These are phyloP conservation scores for Crithidia brevicula DNA, from an alignment of 208 protist genomes.

Conservation along the genomic window DNA sequence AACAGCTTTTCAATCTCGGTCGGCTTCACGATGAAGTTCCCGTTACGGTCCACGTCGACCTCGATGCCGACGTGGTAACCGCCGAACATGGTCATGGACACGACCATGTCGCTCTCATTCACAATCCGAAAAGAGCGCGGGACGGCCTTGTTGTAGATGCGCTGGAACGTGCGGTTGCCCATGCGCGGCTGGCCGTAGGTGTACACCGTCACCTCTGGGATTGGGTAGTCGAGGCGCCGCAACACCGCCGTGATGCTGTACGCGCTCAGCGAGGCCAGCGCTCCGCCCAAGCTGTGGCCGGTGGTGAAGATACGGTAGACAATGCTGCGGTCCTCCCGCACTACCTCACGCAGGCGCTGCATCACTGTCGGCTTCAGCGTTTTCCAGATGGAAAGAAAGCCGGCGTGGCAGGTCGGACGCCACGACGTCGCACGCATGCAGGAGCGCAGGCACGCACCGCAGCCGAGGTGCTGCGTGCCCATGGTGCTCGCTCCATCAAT, in stretches of 20 bases:
- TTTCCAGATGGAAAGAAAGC: constrained; percentile 87
- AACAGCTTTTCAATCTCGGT: constrained; percentile 88
- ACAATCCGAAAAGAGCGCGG: constrained; percentile 87
- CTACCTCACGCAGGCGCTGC: constrained; percentile 42
- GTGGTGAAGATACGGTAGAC: constrained; percentile 86
- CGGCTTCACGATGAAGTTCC: constrained; percentile 91
- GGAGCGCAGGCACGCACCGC: constrained; percentile 30
- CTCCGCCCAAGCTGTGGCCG: constrained; percentile 90
- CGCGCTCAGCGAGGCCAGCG: constrained; percentile 87
- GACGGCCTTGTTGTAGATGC: constrained; percentile 78
- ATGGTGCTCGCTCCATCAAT: constrained; percentile 22
- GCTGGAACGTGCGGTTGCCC: constrained; percentile 77
- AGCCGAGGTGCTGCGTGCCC: constrained; percentile 33
- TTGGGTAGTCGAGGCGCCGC: constrained; percentile 54
- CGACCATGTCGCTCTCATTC: constrained; percentile 90
- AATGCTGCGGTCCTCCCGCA: constrained; percentile 39
- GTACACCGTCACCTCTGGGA: constrained; percentile 86
- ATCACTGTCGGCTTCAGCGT: constrained; percentile 62
- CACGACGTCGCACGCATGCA: constrained; percentile 33
- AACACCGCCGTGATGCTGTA: constrained; percentile 75
- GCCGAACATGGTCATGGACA: constrained; percentile 63
- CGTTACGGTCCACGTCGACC: constrained; percentile 87
- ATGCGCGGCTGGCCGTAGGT: constrained; percentile 90
- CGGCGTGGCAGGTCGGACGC: constrained; percentile 78
- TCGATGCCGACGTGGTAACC: constrained; percentile 86